phyloP scores from a whole-genome alignment of 2,329 filamentous ascomycete genomes.

The Myriosclerotinia duriaeana region DNA sequence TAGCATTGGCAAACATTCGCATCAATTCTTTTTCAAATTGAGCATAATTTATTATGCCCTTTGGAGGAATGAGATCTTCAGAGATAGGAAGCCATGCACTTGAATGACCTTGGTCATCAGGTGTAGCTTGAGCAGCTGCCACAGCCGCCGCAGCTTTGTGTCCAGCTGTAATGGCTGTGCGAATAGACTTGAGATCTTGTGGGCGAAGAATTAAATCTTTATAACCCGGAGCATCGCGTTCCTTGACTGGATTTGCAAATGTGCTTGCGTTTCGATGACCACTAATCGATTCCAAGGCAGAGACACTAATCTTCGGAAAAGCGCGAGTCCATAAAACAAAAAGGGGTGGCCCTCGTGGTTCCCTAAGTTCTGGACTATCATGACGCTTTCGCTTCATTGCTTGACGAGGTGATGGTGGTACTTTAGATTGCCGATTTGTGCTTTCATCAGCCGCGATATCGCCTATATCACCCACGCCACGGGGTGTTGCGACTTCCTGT shows the following conservation, averaged over 20 bases:
- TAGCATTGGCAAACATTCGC: constrained; percentile 95
- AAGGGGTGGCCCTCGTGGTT: constrained; percentile 55
- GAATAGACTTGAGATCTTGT: constrained; percentile 76
- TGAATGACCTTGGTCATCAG: constrained; percentile 52
- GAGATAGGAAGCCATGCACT: constrained; percentile 67
- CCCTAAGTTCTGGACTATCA: constrained; percentile 38
- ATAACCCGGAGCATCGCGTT: constrained; percentile 74
- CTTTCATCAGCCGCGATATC: constrained; percentile 56
- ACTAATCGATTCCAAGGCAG: constrained; percentile 73
- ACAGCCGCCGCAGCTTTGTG: constrained; percentile 64
- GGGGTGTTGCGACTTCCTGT: constrained; percentile 58
- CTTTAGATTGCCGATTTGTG: constrained; percentile 23
- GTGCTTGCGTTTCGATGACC: constrained; percentile 77
- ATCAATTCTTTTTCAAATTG: constrained; percentile 92
- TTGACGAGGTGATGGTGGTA: constrained; percentile 41
- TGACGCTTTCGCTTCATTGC: constrained; percentile 56
- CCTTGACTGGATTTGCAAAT: constrained; percentile 73
- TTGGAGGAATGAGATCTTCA: constrained; percentile 78
- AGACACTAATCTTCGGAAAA: constrained; percentile 69
- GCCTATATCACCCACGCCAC: constrained; percentile 53
- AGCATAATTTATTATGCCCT: constrained; percentile 86
- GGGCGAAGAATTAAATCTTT: constrained; percentile 70
- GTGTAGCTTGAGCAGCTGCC: constrained; percentile 55
- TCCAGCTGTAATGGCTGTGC: constrained; percentile 71
- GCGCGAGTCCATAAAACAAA: constrained; percentile 75